phyloP scores from a whole-genome alignment of 306 rosid species.

The Rubus parviflorus region DNA sequence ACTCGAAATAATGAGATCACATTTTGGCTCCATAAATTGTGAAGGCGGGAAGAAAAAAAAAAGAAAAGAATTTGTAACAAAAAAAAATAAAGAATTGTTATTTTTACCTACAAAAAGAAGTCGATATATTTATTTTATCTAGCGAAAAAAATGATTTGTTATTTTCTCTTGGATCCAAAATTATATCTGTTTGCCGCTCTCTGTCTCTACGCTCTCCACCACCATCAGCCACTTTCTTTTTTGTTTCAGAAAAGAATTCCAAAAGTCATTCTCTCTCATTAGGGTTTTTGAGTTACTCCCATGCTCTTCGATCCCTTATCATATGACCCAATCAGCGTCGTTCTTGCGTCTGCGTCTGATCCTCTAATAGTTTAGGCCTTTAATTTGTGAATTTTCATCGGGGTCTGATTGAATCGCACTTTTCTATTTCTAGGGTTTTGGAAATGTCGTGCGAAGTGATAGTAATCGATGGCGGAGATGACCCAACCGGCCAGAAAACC shows the following conservation, averaged over 20 bases:
- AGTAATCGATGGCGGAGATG: conserved; percentile 10
- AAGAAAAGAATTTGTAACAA: too few relatives aligned
- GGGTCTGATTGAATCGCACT: neutral
- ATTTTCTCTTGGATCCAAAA: conserved; percentile 1
- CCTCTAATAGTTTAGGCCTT: neutral
- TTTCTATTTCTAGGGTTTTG: conserved; percentile 2
- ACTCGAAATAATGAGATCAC: too few relatives aligned
- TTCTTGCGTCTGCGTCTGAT: neutral
- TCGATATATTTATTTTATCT: too few relatives aligned
- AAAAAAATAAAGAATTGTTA: too few relatives aligned
- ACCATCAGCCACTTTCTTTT: neutral
- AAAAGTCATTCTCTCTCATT: neutral
- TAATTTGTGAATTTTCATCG: neutral
- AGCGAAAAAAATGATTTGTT: neutral
- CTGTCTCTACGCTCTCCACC: neutral
- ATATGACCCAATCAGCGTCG: neutral
- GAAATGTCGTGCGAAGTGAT: conserved; percentile 38
- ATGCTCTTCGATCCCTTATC: too few relatives aligned
- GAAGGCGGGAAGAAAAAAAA: too few relatives aligned
- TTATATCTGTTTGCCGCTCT: conserved; percentile 9
- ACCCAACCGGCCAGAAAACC: conserved; percentile 24
- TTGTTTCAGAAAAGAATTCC: neutral
- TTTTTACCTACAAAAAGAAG: too few relatives aligned
- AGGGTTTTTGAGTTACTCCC: neutral
- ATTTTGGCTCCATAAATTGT: too few relatives aligned